Evolutionary conservation across 495 filamentous ascomycete species (phyloP).

Genomic region (Corynascus novoguineensis): DNA sequence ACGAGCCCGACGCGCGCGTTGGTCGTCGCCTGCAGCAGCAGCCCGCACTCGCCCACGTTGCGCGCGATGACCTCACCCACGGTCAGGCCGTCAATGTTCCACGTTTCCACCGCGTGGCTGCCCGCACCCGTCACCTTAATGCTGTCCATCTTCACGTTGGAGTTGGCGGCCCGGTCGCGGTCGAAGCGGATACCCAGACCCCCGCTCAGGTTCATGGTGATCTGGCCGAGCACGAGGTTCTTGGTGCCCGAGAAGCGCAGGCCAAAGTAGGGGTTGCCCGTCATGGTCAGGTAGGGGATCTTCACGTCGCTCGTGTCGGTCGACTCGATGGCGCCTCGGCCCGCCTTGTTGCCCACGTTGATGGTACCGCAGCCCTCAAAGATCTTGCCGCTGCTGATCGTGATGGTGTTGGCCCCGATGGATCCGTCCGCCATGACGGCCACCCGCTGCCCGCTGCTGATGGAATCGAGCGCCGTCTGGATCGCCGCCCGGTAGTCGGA

Average conservation of each 20-base stretch:
- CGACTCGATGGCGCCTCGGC: slow-evolving; percentile 41
- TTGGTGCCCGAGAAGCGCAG: slow-evolving; percentile 40
- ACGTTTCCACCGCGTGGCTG: slow-evolving; percentile 44
- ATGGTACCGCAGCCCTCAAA: slow-evolving; percentile 49
- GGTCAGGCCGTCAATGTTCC: slow-evolving; percentile 42
- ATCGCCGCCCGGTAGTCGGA: slow-evolving; percentile 43
- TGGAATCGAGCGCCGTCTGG: slow-evolving; percentile 42
- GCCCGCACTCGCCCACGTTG: slow-evolving; percentile 42
- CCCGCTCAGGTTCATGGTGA: slow-evolving; percentile 42
- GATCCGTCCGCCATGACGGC: slow-evolving; percentile 57
- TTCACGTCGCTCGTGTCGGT: slow-evolving; percentile 31
- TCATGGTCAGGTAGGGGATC: slow-evolving; percentile 43
- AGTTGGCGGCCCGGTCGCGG: slow-evolving; percentile 37
- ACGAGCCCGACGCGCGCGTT: slow-evolving; percentile 42
- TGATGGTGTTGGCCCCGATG: slow-evolving; percentile 50
- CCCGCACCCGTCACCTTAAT: slow-evolving; percentile 40
- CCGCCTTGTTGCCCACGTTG: slow-evolving; percentile 35
- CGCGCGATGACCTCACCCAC: slow-evolving; percentile 39
- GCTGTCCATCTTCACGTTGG: slow-evolving; percentile 40
- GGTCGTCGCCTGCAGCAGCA: slow-evolving; percentile 39
- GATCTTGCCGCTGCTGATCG: slow-evolving; percentile 39
- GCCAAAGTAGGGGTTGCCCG: slow-evolving; percentile 45
- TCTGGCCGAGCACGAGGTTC: slow-evolving; percentile 36
- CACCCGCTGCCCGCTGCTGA: slow-evolving; percentile 49
- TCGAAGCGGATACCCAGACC: slow-evolving; percentile 46